These are phyloP conservation scores for Akanthomyces dipterigenus DNA, from an alignment of 2,329 filamentous ascomycete species.

Conservation along the genomic window DNA sequence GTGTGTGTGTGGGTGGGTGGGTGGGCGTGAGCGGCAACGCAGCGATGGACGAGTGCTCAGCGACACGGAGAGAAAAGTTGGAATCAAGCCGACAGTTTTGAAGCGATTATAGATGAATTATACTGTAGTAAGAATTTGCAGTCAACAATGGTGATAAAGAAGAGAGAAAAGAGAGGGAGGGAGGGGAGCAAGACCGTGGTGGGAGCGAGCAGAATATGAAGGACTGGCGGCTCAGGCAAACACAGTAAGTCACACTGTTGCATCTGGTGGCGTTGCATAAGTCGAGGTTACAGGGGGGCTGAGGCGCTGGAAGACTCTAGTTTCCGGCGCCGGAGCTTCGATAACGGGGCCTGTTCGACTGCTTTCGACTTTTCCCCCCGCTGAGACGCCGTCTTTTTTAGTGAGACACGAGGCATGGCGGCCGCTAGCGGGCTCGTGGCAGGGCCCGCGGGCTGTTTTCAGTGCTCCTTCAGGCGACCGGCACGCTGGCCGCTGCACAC, in stretches of 20 bases:
- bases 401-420: background rate
- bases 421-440: background rate
- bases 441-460: background rate
- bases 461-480: background rate
- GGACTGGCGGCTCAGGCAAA: background rate
- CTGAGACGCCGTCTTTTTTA: background rate
- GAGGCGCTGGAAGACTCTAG: background rate
- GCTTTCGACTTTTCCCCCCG: background rate
- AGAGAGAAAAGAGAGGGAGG: constrained; percentile 13
- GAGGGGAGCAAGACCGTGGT: constrained; percentile 11
- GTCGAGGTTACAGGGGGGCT: background rate
- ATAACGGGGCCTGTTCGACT: background rate
- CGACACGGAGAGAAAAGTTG: background rate
- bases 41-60: background rate
- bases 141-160: constrained; percentile 2
- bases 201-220: constrained; percentile 13
- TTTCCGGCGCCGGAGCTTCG: constrained; percentile 7
- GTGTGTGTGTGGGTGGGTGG: too few species aligned
- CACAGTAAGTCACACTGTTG: constrained; percentile 12
- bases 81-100: background rate
- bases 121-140: background rate
- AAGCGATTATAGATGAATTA: background rate
- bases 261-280: constrained; percentile 14
- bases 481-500: background rate
- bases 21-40: background rate